These are phyloP conservation scores for Alternaria infectoria DNA, from an alignment of 2,329 filamentous ascomycete genomes.

Conservation along the genomic window DNA sequence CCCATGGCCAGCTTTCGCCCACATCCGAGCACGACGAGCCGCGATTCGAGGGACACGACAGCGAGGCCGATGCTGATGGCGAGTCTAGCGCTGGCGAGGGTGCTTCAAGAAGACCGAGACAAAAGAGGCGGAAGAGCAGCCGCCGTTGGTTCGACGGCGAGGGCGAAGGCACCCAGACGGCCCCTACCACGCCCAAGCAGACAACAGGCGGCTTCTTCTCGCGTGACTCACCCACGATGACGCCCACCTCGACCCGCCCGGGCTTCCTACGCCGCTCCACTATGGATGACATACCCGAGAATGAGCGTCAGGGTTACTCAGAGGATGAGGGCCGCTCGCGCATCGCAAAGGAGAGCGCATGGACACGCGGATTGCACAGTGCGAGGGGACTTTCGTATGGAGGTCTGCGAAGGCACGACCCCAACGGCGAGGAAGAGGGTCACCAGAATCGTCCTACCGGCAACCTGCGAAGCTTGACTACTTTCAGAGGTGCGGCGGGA, in stretches of 20 bases:
- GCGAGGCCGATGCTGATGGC: slow-evolving; percentile 77
- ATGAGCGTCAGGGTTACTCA: slow-evolving; percentile 55
- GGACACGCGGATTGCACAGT: slow-evolving; percentile 55
- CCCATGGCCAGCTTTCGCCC: slow-evolving; percentile 52
- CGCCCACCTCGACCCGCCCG: slow-evolving; percentile 38
- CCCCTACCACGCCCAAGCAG: slow-evolving; percentile 69
- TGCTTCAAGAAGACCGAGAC: slow-evolving; percentile 46
- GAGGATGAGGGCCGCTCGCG: slow-evolving; percentile 59
- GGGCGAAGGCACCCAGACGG: slow-evolving; percentile 63
- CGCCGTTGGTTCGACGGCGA: slow-evolving; percentile 59
- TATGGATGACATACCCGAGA: slow-evolving; percentile 56
- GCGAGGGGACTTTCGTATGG: slow-evolving; percentile 56
- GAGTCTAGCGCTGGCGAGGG: slow-evolving; percentile 85
- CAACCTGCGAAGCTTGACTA: slow-evolving; percentile 56
- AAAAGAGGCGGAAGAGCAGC: slow-evolving; percentile 68
- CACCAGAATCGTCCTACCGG: slow-evolving; percentile 49
- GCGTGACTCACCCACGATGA: slow-evolving; percentile 48
- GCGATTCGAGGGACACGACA: slow-evolving; percentile 64
- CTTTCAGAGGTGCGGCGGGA: slow-evolving; percentile 49
- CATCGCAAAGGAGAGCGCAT: slow-evolving; percentile 53
- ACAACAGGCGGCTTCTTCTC: slow-evolving; percentile 60
- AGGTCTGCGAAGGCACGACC: slow-evolving; percentile 44
- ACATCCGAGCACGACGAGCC: slow-evolving; percentile 56
- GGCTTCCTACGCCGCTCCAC: slow-evolving; percentile 63
- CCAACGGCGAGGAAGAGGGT: slow-evolving; percentile 38